Conservation (phyloP, 805 yeast genomes). For the Spathaspora hagerdaliae region DNA sequence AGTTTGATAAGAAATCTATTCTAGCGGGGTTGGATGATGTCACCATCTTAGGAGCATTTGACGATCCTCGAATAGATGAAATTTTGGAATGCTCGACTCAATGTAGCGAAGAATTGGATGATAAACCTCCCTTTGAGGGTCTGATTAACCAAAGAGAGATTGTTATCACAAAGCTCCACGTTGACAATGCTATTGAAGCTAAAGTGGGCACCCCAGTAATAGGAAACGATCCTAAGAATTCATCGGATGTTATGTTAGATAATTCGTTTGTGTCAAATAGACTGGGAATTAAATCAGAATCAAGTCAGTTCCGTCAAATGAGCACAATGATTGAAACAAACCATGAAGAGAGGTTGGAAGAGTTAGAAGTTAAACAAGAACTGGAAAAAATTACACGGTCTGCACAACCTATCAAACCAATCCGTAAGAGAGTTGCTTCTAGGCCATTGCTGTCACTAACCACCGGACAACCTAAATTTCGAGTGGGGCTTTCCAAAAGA, state of each 20-base stretch:
- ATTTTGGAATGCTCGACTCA: slow-evolving; percentile 4
- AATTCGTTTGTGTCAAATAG: not conserved
- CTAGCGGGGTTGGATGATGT: not conserved
- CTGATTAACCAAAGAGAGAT: too few relatives aligned
- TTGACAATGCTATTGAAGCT: not conserved
- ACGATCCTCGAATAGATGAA: slow-evolving; percentile 1
- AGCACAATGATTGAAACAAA: not conserved
- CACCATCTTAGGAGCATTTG: not conserved
- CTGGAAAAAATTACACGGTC: not conserved
- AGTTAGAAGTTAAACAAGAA: not conserved
- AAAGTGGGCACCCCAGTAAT: not conserved
- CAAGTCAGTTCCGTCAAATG: not conserved
- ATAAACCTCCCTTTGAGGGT: not conserved
- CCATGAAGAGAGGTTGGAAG: not conserved
- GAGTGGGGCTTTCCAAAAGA: slow-evolving; percentile 26
- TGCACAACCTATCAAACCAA: not conserved
- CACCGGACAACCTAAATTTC: slow-evolving; percentile 1
- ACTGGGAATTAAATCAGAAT: not conserved
- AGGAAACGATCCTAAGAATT: not conserved
- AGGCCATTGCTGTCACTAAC: slow-evolving; percentile 4
- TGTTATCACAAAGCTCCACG: not conserved
- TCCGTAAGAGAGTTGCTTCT: slow-evolving; percentile 2
- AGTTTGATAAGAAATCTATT: not conserved
- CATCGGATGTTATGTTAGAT: not conserved
- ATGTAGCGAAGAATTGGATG: not conserved